These are phyloP conservation scores for Curvularia sp. DNA, from an alignment of 2,329 filamentous ascomycete species.

Conservation along the genomic window DNA sequence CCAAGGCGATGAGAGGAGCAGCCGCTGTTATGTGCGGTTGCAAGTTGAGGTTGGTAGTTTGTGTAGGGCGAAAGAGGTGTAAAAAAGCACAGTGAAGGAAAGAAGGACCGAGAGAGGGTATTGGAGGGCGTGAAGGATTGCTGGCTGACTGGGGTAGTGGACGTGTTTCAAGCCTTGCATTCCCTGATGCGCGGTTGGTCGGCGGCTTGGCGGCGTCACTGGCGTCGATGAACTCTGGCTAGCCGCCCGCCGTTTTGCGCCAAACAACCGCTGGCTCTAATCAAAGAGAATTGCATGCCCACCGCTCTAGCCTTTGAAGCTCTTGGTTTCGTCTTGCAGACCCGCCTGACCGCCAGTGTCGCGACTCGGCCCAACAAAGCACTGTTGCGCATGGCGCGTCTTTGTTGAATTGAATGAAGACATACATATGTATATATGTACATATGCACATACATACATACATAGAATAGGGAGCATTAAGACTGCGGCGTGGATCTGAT, in stretches of 20 bases:
- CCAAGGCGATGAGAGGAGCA: background rate
- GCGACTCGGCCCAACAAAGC: background rate
- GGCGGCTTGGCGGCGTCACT: conserved; percentile 24
- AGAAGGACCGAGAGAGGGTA: conserved; percentile 10
- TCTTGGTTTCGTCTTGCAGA: background rate
- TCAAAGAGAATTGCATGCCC: background rate
- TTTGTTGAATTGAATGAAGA: background rate
- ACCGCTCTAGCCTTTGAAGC: background rate
- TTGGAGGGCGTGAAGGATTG: conserved; percentile 15
- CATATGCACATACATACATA: background rate
- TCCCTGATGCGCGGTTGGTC: conserved; percentile 19
- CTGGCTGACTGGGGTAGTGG: conserved; percentile 13
- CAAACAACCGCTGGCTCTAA: conserved; percentile 13
- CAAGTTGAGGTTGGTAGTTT: background rate
- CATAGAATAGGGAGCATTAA: conserved; percentile 6
- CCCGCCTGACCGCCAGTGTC: background rate
- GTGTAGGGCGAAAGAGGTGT: background rate
- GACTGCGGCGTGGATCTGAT: conserved; percentile 14
- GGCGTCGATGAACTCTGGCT: conserved; percentile 10
- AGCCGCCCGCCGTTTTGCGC: conserved; percentile 19
- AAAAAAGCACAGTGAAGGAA: conserved; percentile 10
- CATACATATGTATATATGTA: background rate
- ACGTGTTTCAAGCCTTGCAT: conserved; percentile 26
- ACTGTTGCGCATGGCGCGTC: background rate
- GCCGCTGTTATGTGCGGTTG: conserved; percentile 8